phyloP scores from a whole-genome alignment of 2,329 filamentous ascomycete genomes.

The Talaromyces amestolkiae region DNA sequence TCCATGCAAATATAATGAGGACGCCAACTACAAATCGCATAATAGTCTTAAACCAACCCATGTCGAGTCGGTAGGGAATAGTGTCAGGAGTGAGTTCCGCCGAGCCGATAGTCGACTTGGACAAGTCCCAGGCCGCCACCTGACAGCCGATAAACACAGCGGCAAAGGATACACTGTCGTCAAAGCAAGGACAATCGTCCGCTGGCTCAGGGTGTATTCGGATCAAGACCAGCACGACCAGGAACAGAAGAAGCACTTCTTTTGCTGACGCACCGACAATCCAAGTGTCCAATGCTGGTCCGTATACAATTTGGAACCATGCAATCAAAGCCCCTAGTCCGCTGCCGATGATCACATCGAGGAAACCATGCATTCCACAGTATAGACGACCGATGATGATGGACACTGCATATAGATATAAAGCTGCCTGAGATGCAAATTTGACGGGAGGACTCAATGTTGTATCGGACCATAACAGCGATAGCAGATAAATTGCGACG shows the following conservation, averaged over 20 bases:
- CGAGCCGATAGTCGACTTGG: slow-evolving; percentile 55
- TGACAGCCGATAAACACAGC: slow-evolving; percentile 85
- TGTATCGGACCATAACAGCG: slow-evolving; percentile 66
- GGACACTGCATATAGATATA: slow-evolving; percentile 82
- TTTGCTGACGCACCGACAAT: slow-evolving; percentile 64
- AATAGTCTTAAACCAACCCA: slow-evolving; percentile 65
- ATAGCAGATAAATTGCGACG: slow-evolving; percentile 79
- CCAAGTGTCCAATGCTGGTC: slow-evolving; percentile 65
- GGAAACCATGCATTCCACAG: slow-evolving; percentile 97
- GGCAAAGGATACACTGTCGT: slow-evolving; percentile 90
- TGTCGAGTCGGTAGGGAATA: slow-evolving; percentile 63
- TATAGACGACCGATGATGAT: slow-evolving; percentile 91
- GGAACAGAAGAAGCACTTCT: slow-evolving; percentile 62
- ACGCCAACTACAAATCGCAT: slow-evolving; percentile 76
- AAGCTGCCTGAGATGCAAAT: slow-evolving; percentile 62
- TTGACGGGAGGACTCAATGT: slow-evolving; percentile 59
- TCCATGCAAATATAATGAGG: slow-evolving; percentile 81
- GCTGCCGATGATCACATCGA: slow-evolving; percentile 82
- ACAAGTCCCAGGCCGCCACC: slow-evolving; percentile 79
- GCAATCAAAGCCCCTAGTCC: slow-evolving; percentile 68
- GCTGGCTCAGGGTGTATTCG: slow-evolving; percentile 92
- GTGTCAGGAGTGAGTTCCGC: slow-evolving; percentile 56
- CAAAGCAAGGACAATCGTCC: slow-evolving; percentile 95
- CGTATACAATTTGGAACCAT: slow-evolving; percentile 54
- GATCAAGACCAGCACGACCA: slow-evolving; percentile 71